Evolutionary conservation across 2,329 filamentous ascomycete genomes (phyloP).

Genomic region (Pseudogymnoascus sp.): DNA sequence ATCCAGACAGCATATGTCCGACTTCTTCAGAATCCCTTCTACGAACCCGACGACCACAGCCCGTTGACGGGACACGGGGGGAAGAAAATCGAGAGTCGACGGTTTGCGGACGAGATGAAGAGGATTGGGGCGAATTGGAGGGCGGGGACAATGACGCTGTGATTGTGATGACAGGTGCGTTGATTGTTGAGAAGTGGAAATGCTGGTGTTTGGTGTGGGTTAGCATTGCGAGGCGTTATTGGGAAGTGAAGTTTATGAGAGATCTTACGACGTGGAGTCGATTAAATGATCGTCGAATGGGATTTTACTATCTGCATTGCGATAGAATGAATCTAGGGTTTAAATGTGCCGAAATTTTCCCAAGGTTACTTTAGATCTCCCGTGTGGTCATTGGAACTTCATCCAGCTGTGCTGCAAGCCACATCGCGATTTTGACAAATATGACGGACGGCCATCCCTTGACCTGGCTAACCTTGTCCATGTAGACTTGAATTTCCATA

Average conservation of each 20-base stretch:
- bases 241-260: neutral
- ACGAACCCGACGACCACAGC: conserved; percentile 76
- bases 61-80: conserved; percentile 48
- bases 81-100: conserved; percentile 71
- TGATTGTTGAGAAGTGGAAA: neutral
- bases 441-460: too few species aligned
- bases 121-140: conserved; percentile 80
- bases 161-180: neutral
- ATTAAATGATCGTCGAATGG: neutral
- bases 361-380: neutral
- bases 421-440: too few species aligned
- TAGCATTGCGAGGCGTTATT: conserved; percentile 5
- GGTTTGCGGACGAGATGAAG: conserved; percentile 75
- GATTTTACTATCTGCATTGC: neutral
- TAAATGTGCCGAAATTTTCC: neutral
- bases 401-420: neutral
- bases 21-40: conserved; percentile 90
- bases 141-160: conserved; percentile 44
- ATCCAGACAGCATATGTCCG: conserved; percentile 89
- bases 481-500: neutral
- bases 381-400: neutral
- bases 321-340: neutral
- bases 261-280: neutral
- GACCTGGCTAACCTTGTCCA: too few species aligned
- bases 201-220: neutral